A percentile compares a stretch with the other conserved stretches of the same genome.
These are phyloP conservation scores for Nemania diffusa DNA, from an alignment of 2,329 filamentous ascomycete species.

Conservation along the genomic window DNA sequence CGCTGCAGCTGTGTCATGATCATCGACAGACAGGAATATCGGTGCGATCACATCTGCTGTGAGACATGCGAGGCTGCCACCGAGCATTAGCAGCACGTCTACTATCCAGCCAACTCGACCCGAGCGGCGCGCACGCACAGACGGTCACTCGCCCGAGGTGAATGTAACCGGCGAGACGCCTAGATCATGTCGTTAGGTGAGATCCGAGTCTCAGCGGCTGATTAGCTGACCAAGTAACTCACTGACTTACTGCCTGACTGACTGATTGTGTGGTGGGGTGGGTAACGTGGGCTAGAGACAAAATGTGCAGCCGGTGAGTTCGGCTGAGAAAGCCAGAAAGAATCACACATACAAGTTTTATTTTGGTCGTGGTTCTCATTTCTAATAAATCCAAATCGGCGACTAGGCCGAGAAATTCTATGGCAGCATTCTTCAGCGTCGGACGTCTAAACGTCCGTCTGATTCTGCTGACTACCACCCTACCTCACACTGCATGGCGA, in stretches of 20 bases:
- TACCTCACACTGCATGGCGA: slow-evolving; percentile 21
- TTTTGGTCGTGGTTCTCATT: background rate
- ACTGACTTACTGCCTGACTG: background rate
- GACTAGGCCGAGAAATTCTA: background rate
- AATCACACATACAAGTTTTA: background rate
- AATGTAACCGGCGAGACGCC: slow-evolving; percentile 6
- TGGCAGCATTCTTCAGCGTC: background rate
- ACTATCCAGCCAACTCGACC: background rate
- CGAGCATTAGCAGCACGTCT: slow-evolving; percentile 38
- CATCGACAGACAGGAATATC: slow-evolving; percentile 59
- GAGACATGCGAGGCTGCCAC: slow-evolving; percentile 58
- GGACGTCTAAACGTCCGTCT: slow-evolving; percentile 4
- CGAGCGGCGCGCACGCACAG: slow-evolving; percentile 7
- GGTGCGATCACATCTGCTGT: slow-evolving; percentile 66
- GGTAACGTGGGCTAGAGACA: background rate
- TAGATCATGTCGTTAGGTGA: slow-evolving; percentile 3
- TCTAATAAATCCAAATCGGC: slow-evolving; percentile 4
- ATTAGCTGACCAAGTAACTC: background rate
- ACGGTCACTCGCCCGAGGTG: slow-evolving; percentile 1
- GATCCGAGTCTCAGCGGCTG: background rate
- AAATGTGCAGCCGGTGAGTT: slow-evolving; percentile 19
- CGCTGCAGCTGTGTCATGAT: slow-evolving; percentile 65
- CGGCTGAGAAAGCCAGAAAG: background rate
- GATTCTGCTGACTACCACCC: slow-evolving; percentile 16
- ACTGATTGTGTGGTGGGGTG: background rate